A percentile compares a stretch with the other conserved stretches of the same genome.
phyloP scores from a whole-genome alignment of 495 filamentous ascomycete species.

The Penicillium steckii region DNA sequence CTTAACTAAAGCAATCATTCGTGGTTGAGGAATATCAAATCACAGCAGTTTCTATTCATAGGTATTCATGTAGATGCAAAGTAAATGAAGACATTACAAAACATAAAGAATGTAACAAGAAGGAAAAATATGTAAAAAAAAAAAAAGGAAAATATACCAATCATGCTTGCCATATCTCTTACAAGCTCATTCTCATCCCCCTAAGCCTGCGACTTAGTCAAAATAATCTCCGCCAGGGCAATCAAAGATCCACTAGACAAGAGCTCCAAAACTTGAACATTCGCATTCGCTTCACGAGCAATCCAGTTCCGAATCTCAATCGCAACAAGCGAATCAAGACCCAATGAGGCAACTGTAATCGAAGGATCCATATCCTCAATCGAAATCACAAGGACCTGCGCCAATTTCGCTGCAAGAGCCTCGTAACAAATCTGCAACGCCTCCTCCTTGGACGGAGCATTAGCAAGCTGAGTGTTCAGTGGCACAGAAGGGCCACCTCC shows the following conservation, averaged over 20 bases:
- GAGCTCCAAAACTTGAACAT: slow-evolving; percentile 35
- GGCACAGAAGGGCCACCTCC: slow-evolving; percentile 12
- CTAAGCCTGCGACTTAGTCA: slow-evolving; percentile 27
- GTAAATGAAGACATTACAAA: not conserved
- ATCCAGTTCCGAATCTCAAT: slow-evolving; percentile 42
- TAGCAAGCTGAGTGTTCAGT: slow-evolving; percentile 16
- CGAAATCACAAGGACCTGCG: slow-evolving; percentile 24
- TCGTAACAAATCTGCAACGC: slow-evolving; percentile 27
- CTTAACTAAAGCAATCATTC: too few relatives aligned
- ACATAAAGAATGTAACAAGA: not conserved
- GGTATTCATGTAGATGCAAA: not conserved
- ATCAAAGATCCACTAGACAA: slow-evolving; percentile 29
- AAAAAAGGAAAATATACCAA: not conserved
- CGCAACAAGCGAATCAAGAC: slow-evolving; percentile 40
- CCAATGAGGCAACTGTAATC: slow-evolving; percentile 25
- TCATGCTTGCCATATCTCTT: not conserved
- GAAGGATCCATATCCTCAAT: slow-evolving; percentile 33
- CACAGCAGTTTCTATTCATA: not conserved
- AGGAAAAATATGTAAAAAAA: not conserved
- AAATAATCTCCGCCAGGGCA: slow-evolving; percentile 29
- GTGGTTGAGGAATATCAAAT: not conserved
- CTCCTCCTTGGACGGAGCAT: slow-evolving; percentile 18
- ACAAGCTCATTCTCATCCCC: not conserved
- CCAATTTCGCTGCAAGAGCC: slow-evolving; percentile 27
- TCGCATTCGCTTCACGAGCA: slow-evolving; percentile 32